Evolutionary conservation across 2,329 filamentous ascomycete species (phyloP).

Genomic region (Pseudopyrenochaeta lycopersici): DNA sequence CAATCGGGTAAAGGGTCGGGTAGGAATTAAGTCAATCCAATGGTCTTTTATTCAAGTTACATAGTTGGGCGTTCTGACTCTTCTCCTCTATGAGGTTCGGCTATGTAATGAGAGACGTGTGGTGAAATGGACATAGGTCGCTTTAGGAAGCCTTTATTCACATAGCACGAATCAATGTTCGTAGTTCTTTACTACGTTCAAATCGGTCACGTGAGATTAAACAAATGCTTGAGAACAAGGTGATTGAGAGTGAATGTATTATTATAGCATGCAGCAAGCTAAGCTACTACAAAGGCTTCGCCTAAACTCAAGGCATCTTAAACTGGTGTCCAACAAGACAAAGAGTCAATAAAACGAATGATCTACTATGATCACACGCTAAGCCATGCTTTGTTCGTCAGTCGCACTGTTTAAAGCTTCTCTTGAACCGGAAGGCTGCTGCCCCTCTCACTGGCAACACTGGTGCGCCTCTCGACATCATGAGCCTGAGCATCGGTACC

Average conservation of each 20-base stretch:
- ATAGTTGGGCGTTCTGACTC: too few species aligned
- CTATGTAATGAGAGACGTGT: too few species aligned
- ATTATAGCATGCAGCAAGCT: background rate
- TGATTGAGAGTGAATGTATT: conserved; percentile 3
- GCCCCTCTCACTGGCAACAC: conserved; percentile 23
- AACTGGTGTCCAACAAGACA: background rate
- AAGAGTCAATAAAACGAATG: background rate
- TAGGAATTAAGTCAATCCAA: too few species aligned
- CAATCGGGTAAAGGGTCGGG: too few species aligned
- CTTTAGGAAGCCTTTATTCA: too few species aligned
- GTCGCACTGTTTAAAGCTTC: conserved; percentile 14
- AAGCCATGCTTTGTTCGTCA: background rate
- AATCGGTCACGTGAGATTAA: too few species aligned
- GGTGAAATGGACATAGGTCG: too few species aligned
- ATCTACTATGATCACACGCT: background rate
- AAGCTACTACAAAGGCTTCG: background rate
- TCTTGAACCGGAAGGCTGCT: conserved; percentile 17
- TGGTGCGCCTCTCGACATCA: conserved; percentile 41
- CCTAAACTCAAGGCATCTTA: background rate
- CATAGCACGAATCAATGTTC: too few species aligned
- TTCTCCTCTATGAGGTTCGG: too few species aligned
- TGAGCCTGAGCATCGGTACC: conserved; percentile 35
- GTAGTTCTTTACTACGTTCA: too few species aligned
- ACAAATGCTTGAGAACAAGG: too few species aligned
- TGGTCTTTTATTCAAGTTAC: too few species aligned